Conservation (phyloP, 1,284 basidiomycete genomes). For the Papiliotrema nemorosa region DNA sequence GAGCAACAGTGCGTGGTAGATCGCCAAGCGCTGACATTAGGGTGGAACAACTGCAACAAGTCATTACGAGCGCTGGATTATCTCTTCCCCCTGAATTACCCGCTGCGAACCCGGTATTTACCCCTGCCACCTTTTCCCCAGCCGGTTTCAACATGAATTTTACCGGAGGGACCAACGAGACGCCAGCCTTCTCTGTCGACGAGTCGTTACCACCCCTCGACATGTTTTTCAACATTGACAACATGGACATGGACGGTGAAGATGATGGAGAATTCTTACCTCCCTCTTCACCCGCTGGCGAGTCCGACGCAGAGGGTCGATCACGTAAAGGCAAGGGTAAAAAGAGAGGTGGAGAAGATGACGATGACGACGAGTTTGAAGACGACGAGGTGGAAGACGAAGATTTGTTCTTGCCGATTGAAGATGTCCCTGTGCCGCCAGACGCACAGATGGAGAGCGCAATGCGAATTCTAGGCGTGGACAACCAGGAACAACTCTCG, state of each 20-base stretch:
- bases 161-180: neutral
- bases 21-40: constrained; percentile 8
- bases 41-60: constrained; percentile 17
- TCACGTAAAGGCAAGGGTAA: constrained; percentile 6
- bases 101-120: neutral
- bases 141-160: neutral
- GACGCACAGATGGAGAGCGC: constrained; percentile 2
- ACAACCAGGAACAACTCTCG: constrained; percentile 10
- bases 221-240: constrained; percentile 24
- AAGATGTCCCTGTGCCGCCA: constrained; percentile 34
- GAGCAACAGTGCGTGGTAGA: constrained; percentile 27
- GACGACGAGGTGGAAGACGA: constrained; percentile 32
- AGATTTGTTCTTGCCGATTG: constrained; percentile 38
- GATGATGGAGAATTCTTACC: constrained; percentile 38
- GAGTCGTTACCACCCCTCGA: constrained; percentile 16
- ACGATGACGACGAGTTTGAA: constrained; percentile 26
- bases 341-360: constrained; percentile 10
- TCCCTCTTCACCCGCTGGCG: constrained; percentile 24
- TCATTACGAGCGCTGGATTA: constrained; percentile 16
- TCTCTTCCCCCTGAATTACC: constrained; percentile 9
- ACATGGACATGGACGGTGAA: constrained; percentile 19
- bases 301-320: constrained; percentile 17
- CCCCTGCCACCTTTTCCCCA: neutral
- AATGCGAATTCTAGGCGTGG: constrained; percentile 11
- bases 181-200: constrained; percentile 3